Percentiles rank a stretch among this genome's conserved stretches.
Conservation (phyloP, 441 rosid genomes). For the Syzygium malaccense region DNA sequence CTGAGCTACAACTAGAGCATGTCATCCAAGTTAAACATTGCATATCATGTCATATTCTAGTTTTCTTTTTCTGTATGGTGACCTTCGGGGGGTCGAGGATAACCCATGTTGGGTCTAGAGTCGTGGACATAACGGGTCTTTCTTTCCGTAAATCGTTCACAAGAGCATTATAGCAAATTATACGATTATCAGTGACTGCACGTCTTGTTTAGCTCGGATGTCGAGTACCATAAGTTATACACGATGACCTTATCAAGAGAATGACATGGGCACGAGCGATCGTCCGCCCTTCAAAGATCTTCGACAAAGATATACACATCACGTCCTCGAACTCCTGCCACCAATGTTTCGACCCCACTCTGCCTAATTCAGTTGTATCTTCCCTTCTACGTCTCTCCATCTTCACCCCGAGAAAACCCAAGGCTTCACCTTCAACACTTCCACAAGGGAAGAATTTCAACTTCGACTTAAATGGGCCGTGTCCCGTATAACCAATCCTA, state of each 20-base stretch:
- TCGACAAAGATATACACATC: background rate
- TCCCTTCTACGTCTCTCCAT: background rate
- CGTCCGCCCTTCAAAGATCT: background rate
- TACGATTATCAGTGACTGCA: background rate
- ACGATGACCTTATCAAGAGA: background rate
- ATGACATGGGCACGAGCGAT: background rate
- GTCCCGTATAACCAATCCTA: background rate
- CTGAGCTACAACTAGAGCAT: background rate
- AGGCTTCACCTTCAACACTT: background rate
- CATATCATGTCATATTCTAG: background rate
- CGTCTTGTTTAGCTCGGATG: background rate
- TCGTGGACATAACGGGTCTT: background rate
- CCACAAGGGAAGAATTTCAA: accelerated
- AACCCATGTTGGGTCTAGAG: background rate
- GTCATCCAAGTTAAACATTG: background rate
- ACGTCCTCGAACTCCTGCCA: background rate
- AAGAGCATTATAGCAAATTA: background rate
- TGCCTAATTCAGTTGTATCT: background rate
- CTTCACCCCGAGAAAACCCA: background rate
- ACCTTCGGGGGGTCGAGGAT: background rate
- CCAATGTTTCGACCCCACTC: background rate
- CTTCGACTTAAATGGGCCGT: background rate
- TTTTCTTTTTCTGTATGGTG: background rate
- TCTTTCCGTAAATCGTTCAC: background rate
- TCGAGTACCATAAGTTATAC: background rate